These are phyloP conservation scores for Rhytidiadelphus loreus DNA, from an alignment of 225 moss, liverwort and hornwort species.

Conservation along the genomic window DNA sequence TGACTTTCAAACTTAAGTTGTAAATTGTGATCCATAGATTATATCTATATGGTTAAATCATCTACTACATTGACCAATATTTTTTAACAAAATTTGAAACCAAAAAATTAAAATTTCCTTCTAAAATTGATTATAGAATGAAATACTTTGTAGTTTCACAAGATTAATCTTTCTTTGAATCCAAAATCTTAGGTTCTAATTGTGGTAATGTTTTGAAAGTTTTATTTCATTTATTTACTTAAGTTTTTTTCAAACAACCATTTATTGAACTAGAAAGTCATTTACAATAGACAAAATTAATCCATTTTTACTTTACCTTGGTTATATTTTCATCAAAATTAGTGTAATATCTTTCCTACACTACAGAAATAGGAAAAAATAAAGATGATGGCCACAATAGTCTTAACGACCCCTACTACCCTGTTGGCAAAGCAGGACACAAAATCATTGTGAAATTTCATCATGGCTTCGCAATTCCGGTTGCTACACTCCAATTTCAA, in stretches of 20 bases:
- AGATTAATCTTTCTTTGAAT: neutral
- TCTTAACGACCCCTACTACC: neutral
- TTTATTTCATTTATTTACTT: neutral
- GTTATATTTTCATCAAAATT: neutral
- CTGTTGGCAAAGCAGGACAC: too few species aligned
- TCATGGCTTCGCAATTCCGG: neutral
- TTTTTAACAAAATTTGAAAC: neutral
- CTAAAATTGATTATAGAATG: neutral
- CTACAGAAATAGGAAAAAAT: neutral
- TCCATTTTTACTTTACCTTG: too few species aligned
- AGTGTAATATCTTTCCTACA: neutral
- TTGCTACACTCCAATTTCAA: neutral
- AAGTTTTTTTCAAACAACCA: neutral
- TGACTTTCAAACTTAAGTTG: neutral
- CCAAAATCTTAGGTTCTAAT: neutral
- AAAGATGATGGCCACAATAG: neutral
- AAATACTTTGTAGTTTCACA: neutral
- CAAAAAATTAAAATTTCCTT: neutral
- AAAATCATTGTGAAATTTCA: neutral
- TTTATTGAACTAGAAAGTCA: too few species aligned
- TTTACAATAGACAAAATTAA: too few species aligned
- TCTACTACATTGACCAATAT: rapidly evolving
- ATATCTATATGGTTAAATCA: neutral
- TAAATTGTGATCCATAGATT: neutral
- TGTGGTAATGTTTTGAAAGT: neutral